Base-by-base conservation (phyloP, 2,329 filamentous ascomycete species). In the Xylariaceae sp. region DNA sequence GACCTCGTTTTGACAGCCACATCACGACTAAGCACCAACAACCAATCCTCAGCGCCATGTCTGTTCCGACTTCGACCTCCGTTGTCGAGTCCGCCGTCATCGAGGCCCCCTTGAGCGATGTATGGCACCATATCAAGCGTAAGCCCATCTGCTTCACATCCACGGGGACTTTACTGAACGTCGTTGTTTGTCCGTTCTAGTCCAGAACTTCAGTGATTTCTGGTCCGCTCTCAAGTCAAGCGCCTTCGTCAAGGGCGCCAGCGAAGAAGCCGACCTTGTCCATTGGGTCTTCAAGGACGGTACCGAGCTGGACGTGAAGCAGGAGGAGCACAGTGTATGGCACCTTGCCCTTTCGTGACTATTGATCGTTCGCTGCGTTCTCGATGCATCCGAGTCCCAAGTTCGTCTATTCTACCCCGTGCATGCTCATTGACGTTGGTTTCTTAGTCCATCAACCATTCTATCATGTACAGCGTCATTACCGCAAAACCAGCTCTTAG, bases 41-140 rank as follows among this genome's bases (percentile, higher is more conserved):
- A 30, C 23, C 23, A 30, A 30, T 30, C 5, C 23, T 30, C 23
- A 30, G 5, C 23, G 23, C 23, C 23, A 30, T 30, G 23, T 30
- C 23, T 30, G 23, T 88, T 71, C 86, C 86, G 62, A 88, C 86
- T 48, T 84, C 84, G 61, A 87, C 84, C 68, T 86, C 82, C 30
- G 84, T 88, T 69, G 76, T 79, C 67, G 86, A 88, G 76, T 85
- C 82, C 58, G 80, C 83, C 70, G 85, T 90, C 74, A 88, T 90
- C 75, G 79, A 83, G 67, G 86, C 86, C 44, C 82, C 83, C 39
- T 81, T 89, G 72, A 80, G 80, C 69, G 74, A 82, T 66, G 86
- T 89, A 72, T 90, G 87, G 87, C 87, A 89, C 77, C 78, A 84
- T 69, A 86, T 89, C 82, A 89, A 89, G 80, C 83, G 71, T 72